Evolutionary conservation across 2,329 filamentous ascomycete genomes (phyloP), one percentile per base, ranked within the genome.

Genomic region (Cercospora janseana): DNA sequence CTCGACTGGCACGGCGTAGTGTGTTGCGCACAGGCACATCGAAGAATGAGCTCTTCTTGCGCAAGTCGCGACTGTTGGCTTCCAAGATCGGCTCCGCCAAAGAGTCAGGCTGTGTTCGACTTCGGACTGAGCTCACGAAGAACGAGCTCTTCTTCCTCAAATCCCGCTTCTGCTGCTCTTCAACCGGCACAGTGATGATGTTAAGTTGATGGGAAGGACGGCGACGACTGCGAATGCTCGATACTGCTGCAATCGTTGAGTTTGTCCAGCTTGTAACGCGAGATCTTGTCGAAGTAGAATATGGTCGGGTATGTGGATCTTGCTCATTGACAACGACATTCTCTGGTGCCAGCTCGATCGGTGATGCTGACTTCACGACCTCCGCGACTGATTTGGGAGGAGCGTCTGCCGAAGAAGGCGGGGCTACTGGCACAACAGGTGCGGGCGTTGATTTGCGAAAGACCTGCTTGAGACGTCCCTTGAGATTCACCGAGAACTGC

Each of bases 221-320:
- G 16, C 51, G 50, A 18, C 51, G 52, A 16, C 72, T 77, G 69
- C 52, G 73, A 51, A 71, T 75, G 51, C 65, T 80, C 4, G 75
- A 68, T 2, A 79, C 76, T 2, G 79, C 81, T 49, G 77, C 77
- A 1, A 75, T 73, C 1, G 79, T 80, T 0, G 85, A 86, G 54
- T 82, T 80, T 4, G 79, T 79, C 86, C 86, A 88, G 65, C 85
- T 89, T 2, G 85, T 87, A 43, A 87, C 80, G 16, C 85, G 72
- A n/a, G 82, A 86, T 56, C 72, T 79, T 15, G 81, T 77, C 29
- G 79, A 77, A 8, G 23, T 46, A 20, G 44, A 46, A 15, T 37
- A 37, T 37, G 44, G 44, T 13, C 44, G 29, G 21, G 29, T 27
- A 16, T 27, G 28, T 12, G 44, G 44, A 21, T 37, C 44, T 2